Evolutionary conservation across 129 eudicot genomes (phyloP).

Genomic region (Smallanthus sonchifolius): DNA sequence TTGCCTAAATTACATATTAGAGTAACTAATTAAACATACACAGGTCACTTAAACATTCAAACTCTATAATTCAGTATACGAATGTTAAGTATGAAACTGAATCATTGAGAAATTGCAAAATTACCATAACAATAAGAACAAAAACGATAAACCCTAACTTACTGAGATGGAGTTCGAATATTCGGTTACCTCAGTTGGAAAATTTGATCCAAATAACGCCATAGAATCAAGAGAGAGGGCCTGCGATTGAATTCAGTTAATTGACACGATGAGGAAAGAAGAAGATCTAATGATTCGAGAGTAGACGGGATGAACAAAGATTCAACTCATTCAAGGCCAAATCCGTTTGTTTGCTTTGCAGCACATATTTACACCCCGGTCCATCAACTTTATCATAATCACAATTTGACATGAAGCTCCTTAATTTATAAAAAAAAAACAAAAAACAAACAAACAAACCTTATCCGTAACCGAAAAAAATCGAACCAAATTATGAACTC

Average conservation of each 20-base stretch:
- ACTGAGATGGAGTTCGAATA: background rate
- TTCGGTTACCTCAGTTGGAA: slow-evolving; percentile 45
- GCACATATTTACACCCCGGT: background rate
- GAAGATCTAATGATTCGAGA: slow-evolving; percentile 6
- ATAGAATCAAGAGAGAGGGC: slow-evolving; percentile 16
- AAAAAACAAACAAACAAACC: too few species aligned
- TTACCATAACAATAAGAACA: background rate
- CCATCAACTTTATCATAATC: background rate
- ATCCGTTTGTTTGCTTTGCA: background rate
- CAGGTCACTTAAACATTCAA: background rate
- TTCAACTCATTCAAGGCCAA: background rate
- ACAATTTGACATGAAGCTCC: background rate
- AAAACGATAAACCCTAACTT: slow-evolving; percentile 25
- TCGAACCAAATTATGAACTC: too few species aligned
- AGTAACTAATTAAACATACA: background rate
- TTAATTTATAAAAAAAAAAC: too few species aligned
- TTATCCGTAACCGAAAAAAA: too few species aligned
- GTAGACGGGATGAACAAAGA: background rate
- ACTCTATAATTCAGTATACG: background rate
- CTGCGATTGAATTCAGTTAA: slow-evolving; percentile 8
- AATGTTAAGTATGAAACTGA: background rate
- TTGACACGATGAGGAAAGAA: background rate
- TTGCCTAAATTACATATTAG: background rate
- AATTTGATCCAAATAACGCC: slow-evolving; percentile 53
- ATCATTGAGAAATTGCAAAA: background rate